Evolutionary conservation across 2,329 filamentous ascomycete species (phyloP).

Genomic region (Ascomycota sp.): DNA sequence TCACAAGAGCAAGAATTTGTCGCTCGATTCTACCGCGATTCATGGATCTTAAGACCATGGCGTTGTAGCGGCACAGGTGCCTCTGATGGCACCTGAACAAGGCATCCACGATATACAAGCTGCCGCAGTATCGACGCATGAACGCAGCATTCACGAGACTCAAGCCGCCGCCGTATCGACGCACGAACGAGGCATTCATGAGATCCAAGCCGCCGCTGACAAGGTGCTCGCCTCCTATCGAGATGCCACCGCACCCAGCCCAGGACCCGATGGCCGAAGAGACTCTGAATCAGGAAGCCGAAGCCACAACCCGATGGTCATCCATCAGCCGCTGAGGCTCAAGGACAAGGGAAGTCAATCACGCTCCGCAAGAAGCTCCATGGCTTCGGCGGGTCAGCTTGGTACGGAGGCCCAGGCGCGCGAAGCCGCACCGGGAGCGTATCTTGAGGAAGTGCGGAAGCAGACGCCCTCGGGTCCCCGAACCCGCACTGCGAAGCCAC

Average conservation of each 20-base stretch:
- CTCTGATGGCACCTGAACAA: no score
- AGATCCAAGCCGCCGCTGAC: constrained; percentile 5
- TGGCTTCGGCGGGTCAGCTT: neutral
- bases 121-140: neutral
- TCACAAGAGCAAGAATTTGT: constrained; percentile 1
- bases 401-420: neutral
- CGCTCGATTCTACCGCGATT: neutral
- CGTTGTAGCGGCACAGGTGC: no score
- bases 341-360: constrained; percentile 4
- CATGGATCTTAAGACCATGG: neutral
- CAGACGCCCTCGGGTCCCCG: constrained; percentile 3
- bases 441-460: constrained; percentile 6
- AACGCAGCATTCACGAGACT: neutral
- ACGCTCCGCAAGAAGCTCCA: neutral
- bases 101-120: no score
- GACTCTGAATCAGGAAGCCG: constrained; percentile 4
- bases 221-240: constrained; percentile 4
- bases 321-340: constrained; percentile 16
- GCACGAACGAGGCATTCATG: constrained; percentile 2
- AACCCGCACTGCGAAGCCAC: constrained; percentile 2
- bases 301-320: constrained; percentile 15
- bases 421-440: constrained; percentile 2
- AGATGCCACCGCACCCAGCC: constrained; percentile 5
- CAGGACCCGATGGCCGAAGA: constrained; percentile 2
- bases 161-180: constrained; percentile 1